These are phyloP conservation scores for Cladosporium phlei DNA, from an alignment of 2,329 filamentous ascomycete species.

Conservation along the genomic window DNA sequence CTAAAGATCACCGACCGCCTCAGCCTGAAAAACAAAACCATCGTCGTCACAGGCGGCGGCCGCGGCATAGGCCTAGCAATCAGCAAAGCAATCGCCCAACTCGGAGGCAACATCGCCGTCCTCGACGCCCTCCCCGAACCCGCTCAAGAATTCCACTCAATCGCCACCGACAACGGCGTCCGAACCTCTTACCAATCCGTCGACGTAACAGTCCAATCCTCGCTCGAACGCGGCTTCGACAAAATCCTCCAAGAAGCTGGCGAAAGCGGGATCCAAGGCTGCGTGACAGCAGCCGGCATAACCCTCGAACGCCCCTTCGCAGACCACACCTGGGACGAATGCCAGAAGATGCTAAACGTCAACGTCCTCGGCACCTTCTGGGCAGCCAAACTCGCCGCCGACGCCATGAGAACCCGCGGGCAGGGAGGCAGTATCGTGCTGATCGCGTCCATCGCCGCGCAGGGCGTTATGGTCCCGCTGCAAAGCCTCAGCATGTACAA, in stretches of 20 bases:
- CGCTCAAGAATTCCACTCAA: slow-evolving; percentile 23
- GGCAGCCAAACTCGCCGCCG: slow-evolving; percentile 33
- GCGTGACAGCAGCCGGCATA: slow-evolving; percentile 29
- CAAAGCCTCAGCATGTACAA: slow-evolving; percentile 33
- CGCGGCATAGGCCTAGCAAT: slow-evolving; percentile 22
- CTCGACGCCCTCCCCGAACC: slow-evolving; percentile 51
- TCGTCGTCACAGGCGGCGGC: slow-evolving; percentile 14
- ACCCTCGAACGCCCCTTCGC: slow-evolving; percentile 28
- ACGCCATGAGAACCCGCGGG: slow-evolving; percentile 29
- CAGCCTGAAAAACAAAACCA: slow-evolving; percentile 10
- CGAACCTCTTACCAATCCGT: slow-evolving; percentile 39
- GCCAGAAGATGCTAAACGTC: slow-evolving; percentile 32
- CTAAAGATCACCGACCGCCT: slow-evolving; percentile 12
- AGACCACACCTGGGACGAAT: slow-evolving; percentile 28
- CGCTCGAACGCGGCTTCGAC: slow-evolving; percentile 22
- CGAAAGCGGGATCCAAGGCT: slow-evolving; percentile 25
- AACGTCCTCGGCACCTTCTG: slow-evolving; percentile 37
- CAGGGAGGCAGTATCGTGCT: slow-evolving; percentile 34
- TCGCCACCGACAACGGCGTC: slow-evolving; percentile 56
- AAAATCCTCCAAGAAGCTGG: slow-evolving; percentile 22
- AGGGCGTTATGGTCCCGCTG: slow-evolving; percentile 28
- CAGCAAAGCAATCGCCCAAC: slow-evolving; percentile 25
- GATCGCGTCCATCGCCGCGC: slow-evolving; percentile 33
- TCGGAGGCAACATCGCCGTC: slow-evolving; percentile 50
- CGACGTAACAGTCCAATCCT: slow-evolving; percentile 35